phyloP scores from a whole-genome alignment of 331 rosid species.

The Quercus tomentella region DNA sequence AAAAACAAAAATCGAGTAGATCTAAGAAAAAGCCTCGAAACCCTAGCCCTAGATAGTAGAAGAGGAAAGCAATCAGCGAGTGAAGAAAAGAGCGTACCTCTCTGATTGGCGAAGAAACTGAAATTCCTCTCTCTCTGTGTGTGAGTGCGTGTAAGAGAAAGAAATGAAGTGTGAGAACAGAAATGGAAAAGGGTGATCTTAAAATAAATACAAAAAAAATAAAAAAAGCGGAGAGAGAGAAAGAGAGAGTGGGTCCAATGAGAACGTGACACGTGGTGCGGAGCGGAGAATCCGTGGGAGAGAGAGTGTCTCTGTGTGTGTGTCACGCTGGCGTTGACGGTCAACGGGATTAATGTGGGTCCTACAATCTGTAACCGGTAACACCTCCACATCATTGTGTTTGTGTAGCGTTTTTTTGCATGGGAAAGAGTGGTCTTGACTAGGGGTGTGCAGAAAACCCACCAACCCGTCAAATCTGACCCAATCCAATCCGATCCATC shows the following conservation, averaged over 20 bases:
- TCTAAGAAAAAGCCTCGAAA: neutral
- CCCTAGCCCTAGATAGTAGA: neutral
- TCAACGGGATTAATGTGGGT: neutral
- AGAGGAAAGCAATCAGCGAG: neutral
- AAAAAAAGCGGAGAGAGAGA: constrained; percentile 26
- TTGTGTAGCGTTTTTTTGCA: neutral
- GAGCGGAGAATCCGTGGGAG: constrained; percentile 40
- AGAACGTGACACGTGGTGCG: constrained; percentile 22
- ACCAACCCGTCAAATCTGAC: no score
- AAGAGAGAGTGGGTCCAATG: constrained; percentile 40
- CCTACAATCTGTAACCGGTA: neutral
- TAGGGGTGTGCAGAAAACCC: no score
- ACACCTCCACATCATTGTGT: neutral
- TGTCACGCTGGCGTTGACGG: constrained; percentile 45
- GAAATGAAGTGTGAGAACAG: neutral
- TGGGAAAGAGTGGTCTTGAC: neutral
- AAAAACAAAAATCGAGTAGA: neutral
- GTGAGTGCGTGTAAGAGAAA: neutral
- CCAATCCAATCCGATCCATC: no score
- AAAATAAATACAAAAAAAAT: neutral
- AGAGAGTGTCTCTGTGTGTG: neutral
- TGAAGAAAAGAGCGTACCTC: constrained; percentile 13
- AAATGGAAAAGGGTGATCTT: constrained; percentile 4
- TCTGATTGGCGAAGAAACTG: constrained; percentile 3
- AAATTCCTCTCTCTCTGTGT: neutral